Evolutionary conservation across 2,329 filamentous ascomycete genomes (phyloP).

Genomic region (Tolypocladium ovalisporum): DNA sequence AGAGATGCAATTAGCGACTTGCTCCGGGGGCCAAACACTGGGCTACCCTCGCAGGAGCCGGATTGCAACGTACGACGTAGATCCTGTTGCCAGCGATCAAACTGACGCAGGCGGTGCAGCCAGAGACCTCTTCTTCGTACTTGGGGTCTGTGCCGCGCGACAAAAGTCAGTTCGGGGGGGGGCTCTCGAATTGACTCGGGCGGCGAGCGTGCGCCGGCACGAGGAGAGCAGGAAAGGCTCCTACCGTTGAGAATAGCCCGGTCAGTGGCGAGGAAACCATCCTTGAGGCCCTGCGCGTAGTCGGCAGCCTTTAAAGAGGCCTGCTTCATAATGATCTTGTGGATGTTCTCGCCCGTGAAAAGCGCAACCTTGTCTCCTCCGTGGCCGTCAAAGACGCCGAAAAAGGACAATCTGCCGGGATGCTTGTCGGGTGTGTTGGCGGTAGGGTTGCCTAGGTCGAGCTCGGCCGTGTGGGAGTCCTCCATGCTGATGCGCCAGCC

Average conservation of each 20-base stretch:
- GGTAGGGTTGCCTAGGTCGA: conserved; percentile 62
- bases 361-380: conserved; percentile 93
- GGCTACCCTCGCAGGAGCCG: neutral
- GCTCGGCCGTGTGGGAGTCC: conserved; percentile 81
- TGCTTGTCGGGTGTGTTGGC: conserved; percentile 49
- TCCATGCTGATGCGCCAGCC: conserved; percentile 99
- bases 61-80: conserved; percentile 64
- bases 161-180: conserved; percentile 1
- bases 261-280: conserved; percentile 93
- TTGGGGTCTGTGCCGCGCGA: conserved; percentile 59
- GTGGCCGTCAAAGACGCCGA: conserved; percentile 96
- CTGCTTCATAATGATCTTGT: conserved; percentile 91
- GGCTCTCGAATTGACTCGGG: neutral
- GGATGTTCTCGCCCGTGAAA: conserved; percentile 85
- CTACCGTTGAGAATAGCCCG: conserved; percentile 90
- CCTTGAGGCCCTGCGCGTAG: conserved; percentile 91
- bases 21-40: neutral
- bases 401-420: conserved; percentile 76
- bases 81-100: conserved; percentile 87
- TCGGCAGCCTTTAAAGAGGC: conserved; percentile 85
- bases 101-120: conserved; percentile 89
- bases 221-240: neutral
- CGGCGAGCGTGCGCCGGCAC: neutral
- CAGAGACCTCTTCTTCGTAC: conserved; percentile 96
- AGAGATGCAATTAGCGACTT: neutral